Base-by-base conservation (phyloP, 306 rosid species). In the Prosopis cineraria region DNA sequence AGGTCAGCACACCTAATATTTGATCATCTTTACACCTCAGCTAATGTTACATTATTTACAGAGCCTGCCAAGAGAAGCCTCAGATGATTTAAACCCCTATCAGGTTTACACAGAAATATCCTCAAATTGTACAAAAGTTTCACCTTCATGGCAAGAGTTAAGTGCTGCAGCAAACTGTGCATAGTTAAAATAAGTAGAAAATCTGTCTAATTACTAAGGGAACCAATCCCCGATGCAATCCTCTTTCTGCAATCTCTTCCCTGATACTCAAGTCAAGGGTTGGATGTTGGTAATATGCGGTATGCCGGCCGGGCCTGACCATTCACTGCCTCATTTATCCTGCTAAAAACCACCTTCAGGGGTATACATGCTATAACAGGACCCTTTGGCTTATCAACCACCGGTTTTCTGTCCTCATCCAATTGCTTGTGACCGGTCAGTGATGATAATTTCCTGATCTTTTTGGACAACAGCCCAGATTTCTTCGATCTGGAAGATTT, bases 361-460 rank as follows among this genome's bases (percentile, higher is more conserved):
- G 97, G 95, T 59, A 92, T 80, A 80, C 97, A 92, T 41, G 93
- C 88, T 78, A 90, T 76, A 41, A 92, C 78, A 25, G 91, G 80
- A 78, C 88, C 85, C 78, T 75, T 84, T 8, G 77, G 78, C 78
- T 83, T 91, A 76, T 72, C 88, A 7, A 80, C 84, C 75, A 65
- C 73, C 25, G 84, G 70, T 77, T 79, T 85, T 72, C 72, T 83
- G 65, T 62, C 85, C 64, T 82, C 87, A 68, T 64, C 74, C 0
- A 82, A 88, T 73, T 78, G 87, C 81, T 78, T 56, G 47, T 78
- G 86, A 22, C 85, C 81, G 0, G 92, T 85, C 58, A 91, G 82
- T n/a, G 93, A 90, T 34, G 97, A 91, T 75, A 90, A 85, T 76
- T 81, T 91, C 84, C 93, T 70, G 48, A 60, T 88, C 93, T 91